These are phyloP conservation scores for Phaeosphaeriaceae sp. DNA, from an alignment of 2,329 filamentous ascomycete genomes.

Conservation along the genomic window DNA sequence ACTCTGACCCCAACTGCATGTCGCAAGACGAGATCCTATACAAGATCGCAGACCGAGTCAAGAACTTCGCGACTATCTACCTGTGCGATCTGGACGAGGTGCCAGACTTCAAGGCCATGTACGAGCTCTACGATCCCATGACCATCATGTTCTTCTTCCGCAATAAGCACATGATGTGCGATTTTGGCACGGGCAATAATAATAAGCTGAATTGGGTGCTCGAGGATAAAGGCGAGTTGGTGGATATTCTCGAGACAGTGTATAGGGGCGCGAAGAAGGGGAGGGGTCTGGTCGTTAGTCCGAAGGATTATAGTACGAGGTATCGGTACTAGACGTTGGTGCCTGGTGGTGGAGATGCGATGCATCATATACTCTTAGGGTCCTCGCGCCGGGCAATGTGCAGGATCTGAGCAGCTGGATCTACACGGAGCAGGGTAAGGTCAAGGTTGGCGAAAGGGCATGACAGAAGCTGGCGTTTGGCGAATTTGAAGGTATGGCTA, in stretches of 20 bases:
- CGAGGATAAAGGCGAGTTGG: conserved; percentile 97
- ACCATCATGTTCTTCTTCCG: conserved; percentile 98
- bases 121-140: conserved; percentile 86
- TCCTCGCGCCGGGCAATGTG: no score
- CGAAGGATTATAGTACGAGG: conserved; percentile 79
- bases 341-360: not conserved
- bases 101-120: conserved; percentile 86
- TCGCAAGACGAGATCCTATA: conserved; percentile 92
- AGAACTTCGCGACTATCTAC: conserved; percentile 89
- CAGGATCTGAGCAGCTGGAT: not conserved
- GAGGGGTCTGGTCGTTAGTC: conserved; percentile 91
- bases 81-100: conserved; percentile 78
- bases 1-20: conserved; percentile 82
- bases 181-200: conserved; percentile 96
- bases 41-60: conserved; percentile 90
- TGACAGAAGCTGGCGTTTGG: conserved; percentile 6
- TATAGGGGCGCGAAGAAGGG: conserved; percentile 99
- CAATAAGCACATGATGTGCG: conserved; percentile 99
- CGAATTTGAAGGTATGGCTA: conserved; percentile 15
- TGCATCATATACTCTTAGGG: not conserved
- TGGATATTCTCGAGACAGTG: conserved; percentile 98
- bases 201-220: conserved; percentile 98
- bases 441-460: not conserved
- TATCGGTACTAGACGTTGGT: conserved; percentile 66
- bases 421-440: not conserved